phyloP scores from a whole-genome alignment of 1,139 yeast species.

The Sugiyamaella xylanicola region DNA sequence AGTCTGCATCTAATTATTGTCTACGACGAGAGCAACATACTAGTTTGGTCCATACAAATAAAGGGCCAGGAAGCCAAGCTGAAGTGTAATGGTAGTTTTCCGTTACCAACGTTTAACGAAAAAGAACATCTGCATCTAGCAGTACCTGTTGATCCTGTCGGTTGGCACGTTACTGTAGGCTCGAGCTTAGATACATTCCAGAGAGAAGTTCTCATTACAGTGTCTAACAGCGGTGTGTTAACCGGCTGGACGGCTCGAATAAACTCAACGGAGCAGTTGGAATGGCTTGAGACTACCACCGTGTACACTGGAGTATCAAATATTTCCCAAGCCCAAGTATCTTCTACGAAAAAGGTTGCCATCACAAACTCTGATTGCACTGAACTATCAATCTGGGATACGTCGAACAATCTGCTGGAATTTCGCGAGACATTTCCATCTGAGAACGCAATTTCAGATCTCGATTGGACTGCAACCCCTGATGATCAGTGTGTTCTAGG shows the following conservation, averaged over 20 bases:
- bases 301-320: slow-evolving; percentile 59
- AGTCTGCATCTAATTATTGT: slow-evolving; percentile 23
- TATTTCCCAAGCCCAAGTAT: slow-evolving; percentile 64
- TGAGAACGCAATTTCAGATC: slow-evolving; percentile 51
- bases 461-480: slow-evolving; percentile 77
- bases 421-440: slow-evolving; percentile 50
- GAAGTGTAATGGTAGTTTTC: slow-evolving; percentile 33
- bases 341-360: slow-evolving; percentile 75
- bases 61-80: slow-evolving; percentile 6
- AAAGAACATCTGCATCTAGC: slow-evolving; percentile 49
- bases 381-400: slow-evolving; percentile 74
- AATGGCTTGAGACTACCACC: slow-evolving; percentile 55
- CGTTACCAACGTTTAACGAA: slow-evolving; percentile 31
- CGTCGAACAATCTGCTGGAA: slow-evolving; percentile 66
- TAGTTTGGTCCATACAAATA: slow-evolving; percentile 26
- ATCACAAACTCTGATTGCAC: slow-evolving; percentile 58
- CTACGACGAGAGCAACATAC: slow-evolving; percentile 22
- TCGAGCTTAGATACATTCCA: slow-evolving; percentile 44
- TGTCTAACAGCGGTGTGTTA: slow-evolving; percentile 59
- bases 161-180: slow-evolving; percentile 48
- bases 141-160: slow-evolving; percentile 69
- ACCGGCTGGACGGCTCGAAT: slow-evolving; percentile 51
- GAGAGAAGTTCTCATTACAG: slow-evolving; percentile 59
- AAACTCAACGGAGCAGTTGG: slow-evolving; percentile 14
- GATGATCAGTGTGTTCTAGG: slow-evolving; percentile 74